These are phyloP conservation scores for Imleria badia DNA, from an alignment of 768 basidiomycete species.

Conservation along the genomic window DNA sequence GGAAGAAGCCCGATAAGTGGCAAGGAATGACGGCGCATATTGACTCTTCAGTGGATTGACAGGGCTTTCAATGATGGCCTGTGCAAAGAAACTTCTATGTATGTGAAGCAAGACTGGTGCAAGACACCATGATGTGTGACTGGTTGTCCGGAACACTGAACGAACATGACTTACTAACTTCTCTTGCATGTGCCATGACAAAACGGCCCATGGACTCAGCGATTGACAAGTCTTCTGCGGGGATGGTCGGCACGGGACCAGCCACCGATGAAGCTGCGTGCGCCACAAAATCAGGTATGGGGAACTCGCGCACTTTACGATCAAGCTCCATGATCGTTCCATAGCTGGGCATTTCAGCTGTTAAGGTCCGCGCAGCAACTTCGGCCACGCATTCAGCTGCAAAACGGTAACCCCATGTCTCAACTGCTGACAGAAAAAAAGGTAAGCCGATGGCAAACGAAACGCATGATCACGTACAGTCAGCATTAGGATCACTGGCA, in stretches of 20 bases:
- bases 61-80: conserved; percentile 68
- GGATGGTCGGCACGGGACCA: conserved; percentile 11
- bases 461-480: conserved; percentile 27
- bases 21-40: conserved; percentile 65
- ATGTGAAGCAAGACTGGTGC: conserved; percentile 56
- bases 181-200: conserved; percentile 36
- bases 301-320: conserved; percentile 65
- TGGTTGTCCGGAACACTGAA: background rate
- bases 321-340: conserved; percentile 67
- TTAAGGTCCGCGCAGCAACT: conserved; percentile 58
- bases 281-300: conserved; percentile 48
- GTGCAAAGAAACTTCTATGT: conserved; percentile 68
- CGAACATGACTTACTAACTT: conserved; percentile 34
- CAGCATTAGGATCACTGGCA: conserved; percentile 19
- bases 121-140: conserved; percentile 4
- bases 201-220: conserved; percentile 40
- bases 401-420: conserved; percentile 63
- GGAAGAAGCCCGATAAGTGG: conserved; percentile 57
- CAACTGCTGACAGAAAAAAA: conserved; percentile 39
- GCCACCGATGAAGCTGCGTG: conserved; percentile 38
- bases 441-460: background rate
- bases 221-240: conserved; percentile 13
- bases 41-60: conserved; percentile 62
- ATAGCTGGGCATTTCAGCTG: conserved; percentile 63
- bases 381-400: conserved; percentile 65